Evolutionary conservation across 1,284 basidiomycete species (phyloP).

Genomic region (Cryptococcus wingfieldii): DNA sequence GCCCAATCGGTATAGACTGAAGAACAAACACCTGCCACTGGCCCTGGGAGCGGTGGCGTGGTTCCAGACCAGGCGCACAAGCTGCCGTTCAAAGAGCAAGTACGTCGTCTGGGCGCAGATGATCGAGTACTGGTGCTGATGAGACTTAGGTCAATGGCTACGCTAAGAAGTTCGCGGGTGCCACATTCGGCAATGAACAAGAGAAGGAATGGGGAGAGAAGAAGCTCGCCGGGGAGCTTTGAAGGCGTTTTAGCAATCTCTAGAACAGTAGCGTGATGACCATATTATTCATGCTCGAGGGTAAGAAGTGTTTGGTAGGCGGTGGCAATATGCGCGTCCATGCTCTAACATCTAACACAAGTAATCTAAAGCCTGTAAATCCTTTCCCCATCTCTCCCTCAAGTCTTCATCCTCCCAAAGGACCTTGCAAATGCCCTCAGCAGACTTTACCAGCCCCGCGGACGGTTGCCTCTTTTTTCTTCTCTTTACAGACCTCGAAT

Average conservation of each 20-base stretch:
- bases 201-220: slow-evolving; percentile 40
- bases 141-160: slow-evolving; percentile 37
- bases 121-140: neutral
- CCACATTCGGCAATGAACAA: slow-evolving; percentile 29
- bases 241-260: too few relatives aligned
- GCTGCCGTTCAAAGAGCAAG: slow-evolving; percentile 41
- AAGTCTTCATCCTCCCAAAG: slow-evolving; percentile 23
- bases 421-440: slow-evolving; percentile 12
- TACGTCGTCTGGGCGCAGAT: slow-evolving; percentile 11
- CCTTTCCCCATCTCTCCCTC: slow-evolving; percentile 1
- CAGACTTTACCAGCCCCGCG: neutral
- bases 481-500: neutral
- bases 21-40: slow-evolving; percentile 24
- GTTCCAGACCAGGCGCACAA: slow-evolving; percentile 18
- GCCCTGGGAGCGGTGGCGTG: slow-evolving; percentile 25
- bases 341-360: too few relatives aligned
- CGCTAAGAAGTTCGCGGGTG: slow-evolving; percentile 41
- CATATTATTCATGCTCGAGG: too few relatives aligned
- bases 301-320: too few relatives aligned
- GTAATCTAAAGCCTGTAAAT: neutral
- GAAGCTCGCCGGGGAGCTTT: slow-evolving; percentile 22
- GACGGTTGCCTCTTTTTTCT: neutral
- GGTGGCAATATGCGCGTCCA: too few relatives aligned
- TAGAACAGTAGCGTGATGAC: too few relatives aligned
- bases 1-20: neutral